phyloP scores from a whole-genome alignment of 116 monocot species.

The Papilionanthe hybrid region DNA sequence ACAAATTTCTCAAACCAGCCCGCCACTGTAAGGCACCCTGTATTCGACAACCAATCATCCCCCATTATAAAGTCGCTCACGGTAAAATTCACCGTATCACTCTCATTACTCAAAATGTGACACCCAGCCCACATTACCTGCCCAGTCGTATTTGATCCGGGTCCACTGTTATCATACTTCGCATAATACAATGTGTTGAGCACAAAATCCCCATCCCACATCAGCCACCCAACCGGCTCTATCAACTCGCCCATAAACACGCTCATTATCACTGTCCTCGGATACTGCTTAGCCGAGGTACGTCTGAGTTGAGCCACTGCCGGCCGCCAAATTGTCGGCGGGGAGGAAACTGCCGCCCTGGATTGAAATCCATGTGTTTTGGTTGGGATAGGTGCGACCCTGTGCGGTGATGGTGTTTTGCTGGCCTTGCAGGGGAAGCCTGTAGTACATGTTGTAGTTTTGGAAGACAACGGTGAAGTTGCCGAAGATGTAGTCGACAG shows the following conservation, averaged over 20 bases:
- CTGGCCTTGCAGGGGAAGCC: constrained; percentile 16
- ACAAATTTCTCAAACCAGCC: not conserved
- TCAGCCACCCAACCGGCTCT: constrained; percentile 12
- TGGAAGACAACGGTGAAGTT: constrained; percentile 17
- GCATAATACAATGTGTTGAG: constrained; percentile 18
- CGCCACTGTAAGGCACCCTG: constrained; percentile 19
- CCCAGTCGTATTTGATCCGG: constrained; percentile 11
- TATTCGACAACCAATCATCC: constrained; percentile 24
- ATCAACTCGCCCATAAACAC: constrained; percentile 8
- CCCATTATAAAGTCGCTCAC: constrained; percentile 21
- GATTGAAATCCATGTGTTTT: constrained; percentile 20
- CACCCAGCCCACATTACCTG: constrained; percentile 20
- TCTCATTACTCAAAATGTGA: not conserved
- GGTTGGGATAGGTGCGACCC: constrained; percentile 16
- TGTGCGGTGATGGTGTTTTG: constrained; percentile 19
- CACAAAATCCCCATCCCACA: constrained; percentile 16
- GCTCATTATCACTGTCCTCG: constrained; percentile 14
- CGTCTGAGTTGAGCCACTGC: constrained; percentile 2
- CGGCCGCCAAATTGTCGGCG: constrained; percentile 5
- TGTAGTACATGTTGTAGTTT: constrained; percentile 16
- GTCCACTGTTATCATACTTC: constrained; percentile 14
- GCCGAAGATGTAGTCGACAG: constrained; percentile 24
- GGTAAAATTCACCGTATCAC: constrained; percentile 14
- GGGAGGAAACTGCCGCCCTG: constrained; percentile 6
- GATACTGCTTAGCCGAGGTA: constrained; percentile 15